Base-by-base conservation (phyloP, 805 yeast genomes). In the Lipomyces anomalus region DNA sequence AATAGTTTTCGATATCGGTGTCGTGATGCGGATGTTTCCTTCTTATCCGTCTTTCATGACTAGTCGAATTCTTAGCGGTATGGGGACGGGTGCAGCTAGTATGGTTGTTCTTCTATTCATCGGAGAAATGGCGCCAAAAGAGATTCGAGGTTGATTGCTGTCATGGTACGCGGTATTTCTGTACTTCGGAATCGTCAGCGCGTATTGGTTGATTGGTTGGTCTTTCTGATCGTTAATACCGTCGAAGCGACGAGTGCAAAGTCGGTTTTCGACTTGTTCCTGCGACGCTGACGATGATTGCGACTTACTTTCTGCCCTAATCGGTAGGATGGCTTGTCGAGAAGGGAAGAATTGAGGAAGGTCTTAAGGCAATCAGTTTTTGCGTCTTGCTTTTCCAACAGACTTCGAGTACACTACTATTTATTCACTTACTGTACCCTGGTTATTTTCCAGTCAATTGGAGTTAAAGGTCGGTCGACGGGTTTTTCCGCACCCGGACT, bases 41-140 rank as follows among this genome's bases (percentile, higher is more conserved):
- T 4, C 29, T 6, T 50, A 69, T 35, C 13, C 13, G 13, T 13
- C 16, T 28, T 13, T 28, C 32, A 13, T 13, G 18, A 52, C 44
- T 30, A 89, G 89, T 1, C 68, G 89, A 49, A 68, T 75, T 29
- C 61, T 79, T 23, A 74, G 82, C 13, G 88, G 88, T n/a, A 55
- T 80, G 22, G 85, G 82, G 5, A 78, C 82, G 18, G 90, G 90
- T 13, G 73, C 75, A 22, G 80, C 83, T 4, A 75, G 87, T 0
- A 82, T 81, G 52, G 69, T 79, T 35, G 78, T 79, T 3, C 89
- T 81, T 0, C 68, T 75, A 16, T 76, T 72, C 57, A 63, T 76
- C n/a, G 70, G 78, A 20, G 82, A 77, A 57, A 63, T 75, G 23
- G 66, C 67, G 2, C 61, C 61, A 6, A 53, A 62, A 3, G 56